phyloP scores from a whole-genome alignment of 192 early-diverging fungal species.

The Entomortierella chlamydospora region DNA sequence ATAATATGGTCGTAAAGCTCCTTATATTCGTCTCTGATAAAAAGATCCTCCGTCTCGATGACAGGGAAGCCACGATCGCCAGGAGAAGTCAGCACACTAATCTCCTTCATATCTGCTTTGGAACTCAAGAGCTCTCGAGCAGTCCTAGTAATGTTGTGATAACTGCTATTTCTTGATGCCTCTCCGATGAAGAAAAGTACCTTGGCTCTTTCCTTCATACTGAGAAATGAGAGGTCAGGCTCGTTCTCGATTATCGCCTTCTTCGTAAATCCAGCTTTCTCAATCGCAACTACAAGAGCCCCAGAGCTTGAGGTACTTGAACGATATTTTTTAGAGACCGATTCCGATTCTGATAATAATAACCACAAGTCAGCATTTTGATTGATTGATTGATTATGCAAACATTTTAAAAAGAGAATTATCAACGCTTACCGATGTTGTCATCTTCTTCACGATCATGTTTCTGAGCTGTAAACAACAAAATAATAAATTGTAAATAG shows the following conservation, averaged over 20 bases:
- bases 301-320: neutral
- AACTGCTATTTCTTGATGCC: neutral
- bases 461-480: neutral
- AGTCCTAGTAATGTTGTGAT: neutral
- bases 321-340: conserved; percentile 1
- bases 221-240: conserved; percentile 11
- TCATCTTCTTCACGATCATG: conserved; percentile 9
- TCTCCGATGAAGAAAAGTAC: conserved; percentile 8
- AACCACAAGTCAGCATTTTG: neutral
- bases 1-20: neutral
- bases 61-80: neutral
- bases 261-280: conserved; percentile 2
- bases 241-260: conserved; percentile 5
- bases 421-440: neutral
- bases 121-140: neutral
- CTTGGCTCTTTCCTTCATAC: conserved; percentile 9
- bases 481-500: conserved; percentile 1
- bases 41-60: neutral
- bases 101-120: neutral
- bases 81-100: neutral
- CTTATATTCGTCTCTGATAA: neutral
- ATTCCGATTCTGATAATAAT: neutral
- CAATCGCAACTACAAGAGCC: neutral
- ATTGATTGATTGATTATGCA: neutral
- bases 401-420: neutral